Evolutionary conservation across 306 rosid species (phyloP).

Genomic region (Potentilla sterilis): DNA sequence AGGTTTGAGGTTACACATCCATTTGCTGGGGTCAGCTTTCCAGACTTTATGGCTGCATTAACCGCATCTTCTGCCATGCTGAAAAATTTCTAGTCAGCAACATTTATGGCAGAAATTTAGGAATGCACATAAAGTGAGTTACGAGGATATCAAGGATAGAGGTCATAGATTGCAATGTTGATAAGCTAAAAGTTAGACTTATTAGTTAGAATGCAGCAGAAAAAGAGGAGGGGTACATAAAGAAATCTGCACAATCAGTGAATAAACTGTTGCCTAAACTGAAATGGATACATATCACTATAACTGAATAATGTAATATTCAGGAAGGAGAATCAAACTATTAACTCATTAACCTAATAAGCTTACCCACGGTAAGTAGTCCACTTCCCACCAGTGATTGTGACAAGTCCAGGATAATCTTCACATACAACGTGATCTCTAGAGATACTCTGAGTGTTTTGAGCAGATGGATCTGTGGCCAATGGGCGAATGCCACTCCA

Average conservation of each 20-base stretch:
- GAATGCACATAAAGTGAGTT: neutral
- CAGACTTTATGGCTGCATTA: constrained; percentile 85
- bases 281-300: neutral
- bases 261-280: neutral
- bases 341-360: constrained; percentile 16
- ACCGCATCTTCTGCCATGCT: constrained; percentile 99
- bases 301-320: neutral
- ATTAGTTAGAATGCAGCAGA: neutral
- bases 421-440: constrained; percentile 99
- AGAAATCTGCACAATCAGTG: neutral
- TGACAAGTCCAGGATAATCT: constrained; percentile 96
- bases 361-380: constrained; percentile 94
- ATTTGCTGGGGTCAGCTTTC: constrained; percentile 65
- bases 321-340: constrained; percentile 25
- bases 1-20: constrained; percentile 65
- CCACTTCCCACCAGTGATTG: constrained; percentile 99
- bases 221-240: neutral
- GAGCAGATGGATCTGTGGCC: constrained; percentile 85
- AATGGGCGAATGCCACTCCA: constrained; percentile 99
- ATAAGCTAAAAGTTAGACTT: neutral
- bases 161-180: constrained; percentile 1
- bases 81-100: constrained; percentile 45
- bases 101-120: constrained; percentile 17
- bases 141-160: neutral
- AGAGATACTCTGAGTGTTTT: constrained; percentile 84